Conservation (phyloP, 2,329 filamentous ascomycete genomes). For the Colletotrichum neosansevieriae region DNA sequence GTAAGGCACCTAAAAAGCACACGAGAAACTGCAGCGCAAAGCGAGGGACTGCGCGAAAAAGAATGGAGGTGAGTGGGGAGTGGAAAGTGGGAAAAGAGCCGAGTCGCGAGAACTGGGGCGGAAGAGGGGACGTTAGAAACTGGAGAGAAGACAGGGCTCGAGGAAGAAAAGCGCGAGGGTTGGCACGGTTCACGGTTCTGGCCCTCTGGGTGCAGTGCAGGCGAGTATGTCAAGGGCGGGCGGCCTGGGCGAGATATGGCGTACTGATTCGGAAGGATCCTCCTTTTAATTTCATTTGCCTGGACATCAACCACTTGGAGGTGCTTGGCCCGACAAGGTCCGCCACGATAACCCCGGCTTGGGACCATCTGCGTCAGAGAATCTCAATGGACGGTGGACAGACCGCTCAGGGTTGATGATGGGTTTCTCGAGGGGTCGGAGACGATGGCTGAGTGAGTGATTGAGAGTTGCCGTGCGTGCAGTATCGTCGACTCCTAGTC, state of each 20-base stretch:
- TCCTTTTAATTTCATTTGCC: slow-evolving; percentile 40
- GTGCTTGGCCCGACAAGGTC: slow-evolving; percentile 24
- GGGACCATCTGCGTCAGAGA: slow-evolving; percentile 6
- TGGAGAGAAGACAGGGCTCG: neutral
- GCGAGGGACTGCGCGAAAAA: slow-evolving; percentile 8
- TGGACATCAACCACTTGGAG: slow-evolving; percentile 23
- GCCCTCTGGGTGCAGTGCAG: neutral
- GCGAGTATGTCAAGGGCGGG: slow-evolving; percentile 5
- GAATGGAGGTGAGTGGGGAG: slow-evolving; percentile 38
- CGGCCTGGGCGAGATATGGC: slow-evolving; percentile 13
- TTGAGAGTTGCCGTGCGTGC: neutral
- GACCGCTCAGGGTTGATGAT: slow-evolving; percentile 15
- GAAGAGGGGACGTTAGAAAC: neutral
- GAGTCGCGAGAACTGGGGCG: slow-evolving; percentile 26
- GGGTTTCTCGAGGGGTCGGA: neutral
- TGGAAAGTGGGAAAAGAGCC: slow-evolving; percentile 29
- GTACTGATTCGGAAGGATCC: slow-evolving; percentile 38
- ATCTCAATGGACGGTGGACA: slow-evolving; percentile 17
- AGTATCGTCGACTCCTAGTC: slow-evolving; percentile 19
- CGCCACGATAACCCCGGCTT: slow-evolving; percentile 26
- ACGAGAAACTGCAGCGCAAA: slow-evolving; percentile 29
- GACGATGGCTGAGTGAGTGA: neutral
- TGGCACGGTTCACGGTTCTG: slow-evolving; percentile 29
- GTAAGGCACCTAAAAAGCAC: slow-evolving; percentile 35
- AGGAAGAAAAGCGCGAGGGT: slow-evolving; percentile 11